Conservation (phyloP, 768 basidiomycete genomes). For the Tulasnella sp. region DNA sequence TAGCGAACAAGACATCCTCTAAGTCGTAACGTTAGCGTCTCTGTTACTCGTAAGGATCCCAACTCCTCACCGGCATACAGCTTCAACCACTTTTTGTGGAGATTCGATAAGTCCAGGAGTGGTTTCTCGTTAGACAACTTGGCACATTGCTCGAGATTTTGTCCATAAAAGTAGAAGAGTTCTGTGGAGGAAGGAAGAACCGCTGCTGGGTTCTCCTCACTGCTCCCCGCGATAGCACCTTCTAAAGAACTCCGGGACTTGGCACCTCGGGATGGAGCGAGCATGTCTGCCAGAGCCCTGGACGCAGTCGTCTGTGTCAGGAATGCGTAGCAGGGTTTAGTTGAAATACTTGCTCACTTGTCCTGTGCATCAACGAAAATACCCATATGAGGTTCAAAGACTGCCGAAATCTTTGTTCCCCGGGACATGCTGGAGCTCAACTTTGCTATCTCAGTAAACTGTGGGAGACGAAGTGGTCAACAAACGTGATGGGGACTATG, state of each 20-base stretch:
- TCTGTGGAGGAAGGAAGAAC: conserved; percentile 92
- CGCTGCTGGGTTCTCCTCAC: conserved; percentile 38
- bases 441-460: conserved; percentile 23
- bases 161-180: conserved; percentile 92
- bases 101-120: conserved; percentile 61
- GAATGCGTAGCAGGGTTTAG: background rate
- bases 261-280: conserved; percentile 59
- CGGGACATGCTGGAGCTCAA: conserved; percentile 10
- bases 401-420: conserved; percentile 59
- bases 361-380: conserved; percentile 96
- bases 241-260: conserved; percentile 62
- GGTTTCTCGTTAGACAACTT: conserved; percentile 77
- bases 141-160: conserved; percentile 87
- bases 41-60: background rate
- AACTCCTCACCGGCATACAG: conserved; percentile 67
- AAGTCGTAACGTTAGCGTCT: background rate
- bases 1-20: conserved; percentile 79
- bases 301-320: background rate
- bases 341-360: conserved; percentile 41
- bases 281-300: conserved; percentile 83
- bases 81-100: conserved; percentile 90
- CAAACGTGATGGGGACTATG: background rate
- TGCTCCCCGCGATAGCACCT: conserved; percentile 27
- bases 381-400: conserved; percentile 84
- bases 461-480: background rate